These are phyloP conservation scores for Aspergillus neotritici DNA, from an alignment of 2,329 filamentous ascomycete genomes.

Conservation along the genomic window DNA sequence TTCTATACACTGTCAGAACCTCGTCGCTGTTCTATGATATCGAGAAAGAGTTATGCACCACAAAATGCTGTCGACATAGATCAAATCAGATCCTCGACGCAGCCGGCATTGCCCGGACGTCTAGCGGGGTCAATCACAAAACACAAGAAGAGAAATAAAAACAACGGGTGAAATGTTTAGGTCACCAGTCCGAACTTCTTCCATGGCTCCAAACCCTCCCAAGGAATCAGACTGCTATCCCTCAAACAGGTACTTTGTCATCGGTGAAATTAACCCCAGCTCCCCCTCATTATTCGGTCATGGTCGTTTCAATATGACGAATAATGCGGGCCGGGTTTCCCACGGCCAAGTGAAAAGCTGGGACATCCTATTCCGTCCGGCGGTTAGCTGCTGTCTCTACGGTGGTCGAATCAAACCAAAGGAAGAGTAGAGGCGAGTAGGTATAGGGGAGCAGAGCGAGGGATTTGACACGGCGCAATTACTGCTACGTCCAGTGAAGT, in stretches of 20 bases:
- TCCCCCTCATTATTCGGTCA: constrained; percentile 16
- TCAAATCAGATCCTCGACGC: too few species aligned
- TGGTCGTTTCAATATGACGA: constrained; percentile 35
- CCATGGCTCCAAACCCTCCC: too few species aligned
- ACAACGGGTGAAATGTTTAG: neutral
- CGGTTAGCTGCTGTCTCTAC: too few species aligned
- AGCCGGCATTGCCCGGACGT: neutral
- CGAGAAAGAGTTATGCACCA: too few species aligned
- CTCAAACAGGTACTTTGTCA: too few species aligned
- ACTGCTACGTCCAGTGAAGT: neutral
- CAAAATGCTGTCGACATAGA: too few species aligned
- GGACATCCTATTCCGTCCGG: constrained; percentile 30
- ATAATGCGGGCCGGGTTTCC: constrained; percentile 39
- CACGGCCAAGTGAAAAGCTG: constrained; percentile 37
- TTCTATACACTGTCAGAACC: too few species aligned
- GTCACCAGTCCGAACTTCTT: too few species aligned
- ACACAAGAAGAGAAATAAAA: constrained; percentile 1
- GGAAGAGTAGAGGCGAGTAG: neutral
- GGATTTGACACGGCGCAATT: neutral
- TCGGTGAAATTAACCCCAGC: too few species aligned
- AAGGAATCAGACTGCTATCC: too few species aligned
- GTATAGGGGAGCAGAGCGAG: too few species aligned
- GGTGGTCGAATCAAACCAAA: neutral
- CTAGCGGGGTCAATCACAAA: constrained; percentile 1
- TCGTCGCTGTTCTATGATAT: too few species aligned